Base-by-base conservation (phyloP, 495 filamentous ascomycete genomes). In the Filosporella fistucella region DNA sequence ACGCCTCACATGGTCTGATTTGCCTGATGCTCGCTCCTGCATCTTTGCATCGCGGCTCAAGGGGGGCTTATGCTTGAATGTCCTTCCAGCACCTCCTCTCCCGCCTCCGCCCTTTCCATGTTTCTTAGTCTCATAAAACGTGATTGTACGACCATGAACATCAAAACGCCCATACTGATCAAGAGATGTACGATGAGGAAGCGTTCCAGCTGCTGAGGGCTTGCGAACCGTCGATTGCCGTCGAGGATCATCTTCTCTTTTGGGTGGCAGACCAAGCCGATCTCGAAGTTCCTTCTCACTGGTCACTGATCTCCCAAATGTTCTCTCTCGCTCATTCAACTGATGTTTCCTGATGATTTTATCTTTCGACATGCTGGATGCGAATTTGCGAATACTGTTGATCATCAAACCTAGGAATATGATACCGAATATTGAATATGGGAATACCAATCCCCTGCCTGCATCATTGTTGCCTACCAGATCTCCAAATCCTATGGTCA, bases 401-500 rank as follows among this genome's bases (percentile, higher is more conserved):
- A 90, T 76, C 40, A 89, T 80, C 3, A 91, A 68, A 75, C 87
- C 86, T 2, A 91, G 66, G 30, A 81, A 81, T 1, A 89, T 69
- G 42, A 90, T 85, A 8, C 87, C 87, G n/a, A 82, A 72, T 26
- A 88, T 71, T 2, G 86, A 82, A 52, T 78, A 91, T 0, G 84
- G 82, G 32, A 91, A 84, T 0, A 90, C 55, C 6, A 91, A 62
- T 63, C 68, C 47, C 68, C 74, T 13, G 70, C 76, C 55, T 26
- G 42, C 39, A 41, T 63, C 51, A 25, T 84, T 52, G 48, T 51
- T 1, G 71, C 85, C 23, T 60, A 66, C 54, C 66, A 81, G 51
- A 70, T 67, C 89, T 8, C 82, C 84, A 42, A 89, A 70, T 5
- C 88, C 88, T 22, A 91, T 71, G 0, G 88, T 91, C 10, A 91